Evolutionary conservation across 805 yeast genomes (phyloP).

Genomic region (Kodamaea kaohsiungensis): DNA sequence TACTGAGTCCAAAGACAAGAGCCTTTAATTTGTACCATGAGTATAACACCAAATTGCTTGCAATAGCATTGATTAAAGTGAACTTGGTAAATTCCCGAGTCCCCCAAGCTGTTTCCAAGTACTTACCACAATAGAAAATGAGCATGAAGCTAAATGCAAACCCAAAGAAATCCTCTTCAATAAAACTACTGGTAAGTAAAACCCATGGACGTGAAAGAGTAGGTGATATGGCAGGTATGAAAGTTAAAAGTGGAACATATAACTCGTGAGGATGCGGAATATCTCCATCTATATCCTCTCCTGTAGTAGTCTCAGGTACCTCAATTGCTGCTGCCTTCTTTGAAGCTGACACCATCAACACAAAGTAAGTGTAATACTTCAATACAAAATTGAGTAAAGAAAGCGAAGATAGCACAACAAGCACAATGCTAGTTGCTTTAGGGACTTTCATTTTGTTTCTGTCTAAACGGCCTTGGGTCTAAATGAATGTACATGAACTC

Average conservation of each 20-base stretch:
- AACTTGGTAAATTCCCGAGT: conserved; percentile 52
- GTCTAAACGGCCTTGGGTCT: background rate
- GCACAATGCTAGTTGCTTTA: conserved; percentile 34
- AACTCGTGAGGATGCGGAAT: conserved; percentile 47
- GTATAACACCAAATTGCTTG: conserved; percentile 38
- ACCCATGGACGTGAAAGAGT: conserved; percentile 51
- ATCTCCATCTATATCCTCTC: conserved; percentile 19
- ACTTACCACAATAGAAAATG: conserved; percentile 56
- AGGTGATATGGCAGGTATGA: conserved; percentile 46
- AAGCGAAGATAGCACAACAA: conserved; percentile 32
- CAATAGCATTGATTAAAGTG: conserved; percentile 35
- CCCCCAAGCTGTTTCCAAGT: conserved; percentile 69
- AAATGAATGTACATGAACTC: background rate
- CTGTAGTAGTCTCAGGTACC: conserved; percentile 25
- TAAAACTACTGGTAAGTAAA: conserved; percentile 45
- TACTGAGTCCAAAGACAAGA: conserved; percentile 10
- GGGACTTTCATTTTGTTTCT: conserved; percentile 32
- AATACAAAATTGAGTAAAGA: conserved; percentile 34
- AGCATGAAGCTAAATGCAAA: conserved; percentile 37
- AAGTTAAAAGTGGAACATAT: conserved; percentile 51
- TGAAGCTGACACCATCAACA: conserved; percentile 32
- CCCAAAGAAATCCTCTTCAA: conserved; percentile 45
- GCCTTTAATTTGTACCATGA: conserved; percentile 21
- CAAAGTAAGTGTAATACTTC: conserved; percentile 41
- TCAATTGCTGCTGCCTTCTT: conserved; percentile 22